A percentile compares a stretch with the other conserved stretches of the same genome.
These are phyloP conservation scores for Leucoagaricus sp. DNA, from an alignment of 1,284 basidiomycete genomes.

Conservation along the genomic window DNA sequence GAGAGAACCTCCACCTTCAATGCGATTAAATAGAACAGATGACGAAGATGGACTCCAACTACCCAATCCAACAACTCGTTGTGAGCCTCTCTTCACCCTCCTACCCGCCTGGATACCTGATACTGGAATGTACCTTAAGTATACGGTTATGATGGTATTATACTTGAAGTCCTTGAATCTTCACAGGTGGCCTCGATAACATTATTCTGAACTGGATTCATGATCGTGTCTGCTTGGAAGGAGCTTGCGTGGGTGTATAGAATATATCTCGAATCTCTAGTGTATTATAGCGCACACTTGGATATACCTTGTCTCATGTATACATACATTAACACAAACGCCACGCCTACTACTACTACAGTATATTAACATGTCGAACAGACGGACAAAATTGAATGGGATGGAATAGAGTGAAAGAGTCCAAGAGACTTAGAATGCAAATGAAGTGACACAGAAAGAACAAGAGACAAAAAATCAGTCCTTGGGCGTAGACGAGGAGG, in stretches of 20 bases:
- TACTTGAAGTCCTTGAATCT: constrained; percentile 78
- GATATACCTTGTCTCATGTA: too few relatives aligned
- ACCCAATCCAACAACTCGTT: constrained; percentile 72
- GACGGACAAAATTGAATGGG: too few relatives aligned
- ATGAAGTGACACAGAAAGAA: background rate
- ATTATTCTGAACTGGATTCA: constrained; percentile 69
- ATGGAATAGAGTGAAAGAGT: background rate
- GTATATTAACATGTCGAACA: too few relatives aligned
- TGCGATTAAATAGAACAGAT: constrained; percentile 84
- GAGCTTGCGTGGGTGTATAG: too few relatives aligned
- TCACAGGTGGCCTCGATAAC: constrained; percentile 77
- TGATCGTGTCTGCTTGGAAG: too few relatives aligned
- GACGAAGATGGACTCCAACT: constrained; percentile 75
- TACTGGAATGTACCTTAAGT: constrained; percentile 41
- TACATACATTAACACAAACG: too few relatives aligned
- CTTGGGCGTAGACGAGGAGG: constrained; percentile 3
- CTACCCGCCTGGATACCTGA: constrained; percentile 4
- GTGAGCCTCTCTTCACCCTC: constrained; percentile 43
- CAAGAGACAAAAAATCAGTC: background rate
- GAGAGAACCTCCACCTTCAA: constrained; percentile 70
- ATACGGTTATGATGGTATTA: constrained; percentile 80
- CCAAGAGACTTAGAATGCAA: background rate
- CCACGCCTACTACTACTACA: too few relatives aligned
- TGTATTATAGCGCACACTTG: too few relatives aligned
- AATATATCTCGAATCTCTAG: too few relatives aligned